Base-by-base conservation (phyloP, 768 basidiomycete genomes). In the Trametes cubensis region DNA sequence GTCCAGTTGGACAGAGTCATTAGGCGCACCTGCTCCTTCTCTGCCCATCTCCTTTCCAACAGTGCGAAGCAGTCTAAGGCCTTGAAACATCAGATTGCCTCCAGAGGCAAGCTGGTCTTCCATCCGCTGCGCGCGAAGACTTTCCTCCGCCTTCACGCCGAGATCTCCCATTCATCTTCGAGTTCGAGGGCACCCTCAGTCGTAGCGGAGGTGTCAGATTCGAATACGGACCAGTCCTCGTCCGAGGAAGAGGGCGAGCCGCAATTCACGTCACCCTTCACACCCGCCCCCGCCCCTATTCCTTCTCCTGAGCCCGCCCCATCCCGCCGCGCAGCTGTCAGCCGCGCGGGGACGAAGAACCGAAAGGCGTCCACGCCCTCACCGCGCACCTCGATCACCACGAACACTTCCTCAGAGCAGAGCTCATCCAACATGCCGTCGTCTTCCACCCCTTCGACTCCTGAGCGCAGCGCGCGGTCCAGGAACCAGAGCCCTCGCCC, bases 1-100 rank as follows among this genome's bases (percentile, higher is more conserved):
- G 40, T 34, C 26, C 58, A 52, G 14, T n/a, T 51, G 7, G 46
- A 51, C 41, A 40, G 25, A 11, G 49, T 21, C 5, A 40, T 59
- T 15, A 18, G 41, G 28, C 39, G 58, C 2, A 59, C 58, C 26
- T 13, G 21, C 17, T 52, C 49, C 21, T 59, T 45, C 30, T 59
- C 58, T 13, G 58, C 47, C 26, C 49, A 59, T 26, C 13, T 59
- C 48, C 41, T 59, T 30, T 13, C 49, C 3, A 51, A 59, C 20
- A 44, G 58, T 39, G 41, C 49, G 10, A 50, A 49, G 34, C 48
- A 49, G 10, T 17, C 51, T 13, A 30, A 44, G 18, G n/a, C n/a
- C 5, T 20, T 59, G 26, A 52, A 21, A 28, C 30, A 44, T 28
- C 56, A 58, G 30, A 45, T 56, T 15, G 41, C 55, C 13, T 26